Conservation (phyloP, 371 early-diverging fungal genomes). For the Mucor saturninus region DNA sequence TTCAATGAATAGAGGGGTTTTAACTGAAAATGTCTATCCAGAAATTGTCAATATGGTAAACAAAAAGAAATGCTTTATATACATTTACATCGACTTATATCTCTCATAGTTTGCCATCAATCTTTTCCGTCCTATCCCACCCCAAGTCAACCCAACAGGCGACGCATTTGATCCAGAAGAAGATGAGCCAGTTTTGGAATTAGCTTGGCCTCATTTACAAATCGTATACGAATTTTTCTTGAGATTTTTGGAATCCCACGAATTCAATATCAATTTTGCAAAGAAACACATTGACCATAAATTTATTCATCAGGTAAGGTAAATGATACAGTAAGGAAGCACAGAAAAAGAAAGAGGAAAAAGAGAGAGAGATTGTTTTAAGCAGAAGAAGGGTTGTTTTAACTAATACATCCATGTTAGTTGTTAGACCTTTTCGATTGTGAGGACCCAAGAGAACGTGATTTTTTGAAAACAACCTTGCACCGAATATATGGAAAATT, state of each 20-base stretch:
- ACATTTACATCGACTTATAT: not conserved
- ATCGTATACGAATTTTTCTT: slow-evolving; percentile 95
- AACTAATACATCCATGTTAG: slow-evolving; percentile 34
- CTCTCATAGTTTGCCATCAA: slow-evolving; percentile 82
- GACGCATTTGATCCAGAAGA: slow-evolving; percentile 97
- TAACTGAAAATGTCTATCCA: slow-evolving; percentile 87
- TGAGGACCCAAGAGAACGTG: slow-evolving; percentile 96
- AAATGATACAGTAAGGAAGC: not conserved
- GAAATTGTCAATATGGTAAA: slow-evolving; percentile 88
- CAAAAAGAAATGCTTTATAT: slow-evolving; percentile 10
- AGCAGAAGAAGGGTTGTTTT: too few relatives aligned
- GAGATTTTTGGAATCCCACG: slow-evolving; percentile 91
- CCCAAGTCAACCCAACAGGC: slow-evolving; percentile 91
- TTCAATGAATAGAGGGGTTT: slow-evolving; percentile 79
- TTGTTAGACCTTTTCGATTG: slow-evolving; percentile 92
- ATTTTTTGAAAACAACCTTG: slow-evolving; percentile 93
- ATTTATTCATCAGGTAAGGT: slow-evolving; percentile 81
- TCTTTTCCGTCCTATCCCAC: slow-evolving; percentile 92
- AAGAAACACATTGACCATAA: slow-evolving; percentile 92
- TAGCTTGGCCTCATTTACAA: slow-evolving; percentile 95
- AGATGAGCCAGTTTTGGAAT: slow-evolving; percentile 93
- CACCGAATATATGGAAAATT: slow-evolving; percentile 97
- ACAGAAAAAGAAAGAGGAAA: too few relatives aligned
- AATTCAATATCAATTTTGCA: slow-evolving; percentile 93
- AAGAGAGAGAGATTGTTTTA: not conserved